Conservation (phyloP, 257 asterid species). For the Eustoma russellianum region DNA sequence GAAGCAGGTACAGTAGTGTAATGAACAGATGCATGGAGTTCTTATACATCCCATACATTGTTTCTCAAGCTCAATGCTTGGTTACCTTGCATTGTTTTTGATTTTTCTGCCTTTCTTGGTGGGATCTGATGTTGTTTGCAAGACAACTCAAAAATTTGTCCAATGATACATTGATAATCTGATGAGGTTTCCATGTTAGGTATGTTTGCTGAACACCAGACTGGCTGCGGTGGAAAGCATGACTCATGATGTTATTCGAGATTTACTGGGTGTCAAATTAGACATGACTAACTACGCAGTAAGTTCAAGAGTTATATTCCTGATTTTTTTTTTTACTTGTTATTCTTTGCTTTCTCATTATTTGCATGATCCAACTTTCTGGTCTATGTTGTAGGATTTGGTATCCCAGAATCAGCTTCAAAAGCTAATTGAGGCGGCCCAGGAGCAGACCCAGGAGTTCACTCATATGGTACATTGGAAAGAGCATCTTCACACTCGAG, state of each 20-base stretch:
- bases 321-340: not conserved
- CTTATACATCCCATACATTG: no score
- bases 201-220: conserved; percentile 62
- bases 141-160: no score
- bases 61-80: not conserved
- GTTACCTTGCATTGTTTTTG: not conserved
- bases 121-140: no score
- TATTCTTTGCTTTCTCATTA: not conserved
- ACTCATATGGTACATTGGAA: conserved; percentile 40
- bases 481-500: conserved; percentile 5
- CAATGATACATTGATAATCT: no score
- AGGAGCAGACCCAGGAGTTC: conserved; percentile 44
- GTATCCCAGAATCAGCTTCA: conserved; percentile 69
- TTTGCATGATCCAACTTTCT: conserved; percentile 3
- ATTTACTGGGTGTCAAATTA: conserved; percentile 82
- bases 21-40: no score
- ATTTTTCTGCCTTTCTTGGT: no score
- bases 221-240: conserved; percentile 81
- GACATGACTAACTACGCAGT: conserved; percentile 65
- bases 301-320: no score
- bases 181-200: conserved; percentile 29
- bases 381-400: conserved; percentile 37
- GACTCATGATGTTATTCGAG: conserved; percentile 95
- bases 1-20: conserved; percentile 48
- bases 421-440: conserved; percentile 66